phyloP scores from a whole-genome alignment of 352 stramenopile species.

The Phytophthora cryptogea region DNA sequence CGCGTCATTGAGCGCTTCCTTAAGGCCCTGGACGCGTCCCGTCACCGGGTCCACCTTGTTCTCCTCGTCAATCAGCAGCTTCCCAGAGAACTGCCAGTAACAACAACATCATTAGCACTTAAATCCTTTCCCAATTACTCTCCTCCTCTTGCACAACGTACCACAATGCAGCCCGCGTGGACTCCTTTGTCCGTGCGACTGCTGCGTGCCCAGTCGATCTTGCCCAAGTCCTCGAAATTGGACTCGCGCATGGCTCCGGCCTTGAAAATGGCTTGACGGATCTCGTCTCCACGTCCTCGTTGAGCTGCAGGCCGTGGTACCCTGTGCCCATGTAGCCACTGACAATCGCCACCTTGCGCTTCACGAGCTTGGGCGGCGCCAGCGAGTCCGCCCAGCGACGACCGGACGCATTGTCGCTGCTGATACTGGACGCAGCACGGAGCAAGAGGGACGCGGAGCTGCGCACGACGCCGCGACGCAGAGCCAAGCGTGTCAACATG shows the following conservation, averaged over 20 bases:
- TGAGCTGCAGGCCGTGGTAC: conserved; percentile 83
- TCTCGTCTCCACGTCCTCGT: conserved; percentile 72
- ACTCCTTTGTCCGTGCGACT: conserved; percentile 93
- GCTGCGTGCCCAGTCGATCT: conserved; percentile 91
- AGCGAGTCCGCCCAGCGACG: conserved; percentile 11
- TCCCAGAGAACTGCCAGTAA: conserved; percentile 74
- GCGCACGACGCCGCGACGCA: conserved; percentile 11
- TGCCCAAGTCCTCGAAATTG: conserved; percentile 86
- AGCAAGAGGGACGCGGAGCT: conserved; percentile 14
- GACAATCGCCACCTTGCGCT: conserved; percentile 90
- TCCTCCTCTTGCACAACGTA: conserved; percentile 30
- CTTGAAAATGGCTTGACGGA: conserved; percentile 80
- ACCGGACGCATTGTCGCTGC: neutral
- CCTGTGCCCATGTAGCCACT: conserved; percentile 81
- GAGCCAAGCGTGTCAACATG: conserved; percentile 34
- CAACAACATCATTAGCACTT: conserved; percentile 1
- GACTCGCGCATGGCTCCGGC: conserved; percentile 86
- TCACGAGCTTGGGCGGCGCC: conserved; percentile 50
- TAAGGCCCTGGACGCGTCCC: conserved; percentile 61
- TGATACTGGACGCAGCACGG: neutral
- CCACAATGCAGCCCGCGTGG: conserved; percentile 89
- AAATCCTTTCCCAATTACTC: neutral
- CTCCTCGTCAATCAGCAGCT: conserved; percentile 86
- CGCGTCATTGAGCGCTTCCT: conserved; percentile 73
- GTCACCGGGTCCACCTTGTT: conserved; percentile 57